These are phyloP conservation scores for Meira miltonrushii DNA, from an alignment of 1,284 basidiomycete genomes.

Conservation along the genomic window DNA sequence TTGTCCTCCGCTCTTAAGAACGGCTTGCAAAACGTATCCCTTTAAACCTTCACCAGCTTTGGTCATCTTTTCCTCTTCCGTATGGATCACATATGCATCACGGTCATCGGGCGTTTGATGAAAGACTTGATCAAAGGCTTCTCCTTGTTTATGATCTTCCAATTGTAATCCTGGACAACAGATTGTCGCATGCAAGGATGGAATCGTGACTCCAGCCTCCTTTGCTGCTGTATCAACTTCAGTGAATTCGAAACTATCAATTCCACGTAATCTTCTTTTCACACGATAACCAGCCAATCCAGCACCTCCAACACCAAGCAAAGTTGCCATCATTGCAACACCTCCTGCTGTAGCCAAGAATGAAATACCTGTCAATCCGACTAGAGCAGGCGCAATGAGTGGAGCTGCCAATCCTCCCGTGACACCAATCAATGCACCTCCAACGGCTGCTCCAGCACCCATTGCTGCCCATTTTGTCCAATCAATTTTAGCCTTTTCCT, in stretches of 20 bases:
- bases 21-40: conserved; percentile 31
- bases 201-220: conserved; percentile 31
- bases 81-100: conserved; percentile 38
- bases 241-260: conserved; percentile 22
- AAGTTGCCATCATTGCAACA: conserved; percentile 41
- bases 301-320: conserved; percentile 42
- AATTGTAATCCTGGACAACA: conserved; percentile 40
- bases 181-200: conserved; percentile 43
- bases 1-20: conserved; percentile 30
- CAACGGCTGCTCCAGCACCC: conserved; percentile 36
- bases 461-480: conserved; percentile 42
- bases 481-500: conserved; percentile 33
- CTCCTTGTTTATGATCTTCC: conserved; percentile 27
- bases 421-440: conserved; percentile 37
- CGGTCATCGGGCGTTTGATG: conserved; percentile 24
- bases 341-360: conserved; percentile 43
- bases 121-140: conserved; percentile 27
- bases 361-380: conserved; percentile 36
- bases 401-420: conserved; percentile 44
- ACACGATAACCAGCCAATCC: conserved; percentile 45
- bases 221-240: conserved; percentile 27
- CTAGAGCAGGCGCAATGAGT: conserved; percentile 38
- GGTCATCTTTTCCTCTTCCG: conserved; percentile 37
- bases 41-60: conserved; percentile 31
- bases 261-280: conserved; percentile 32